These are phyloP conservation scores for Seminavis robusta DNA, from an alignment of 108 stramenopile species.

Conservation along the genomic window DNA sequence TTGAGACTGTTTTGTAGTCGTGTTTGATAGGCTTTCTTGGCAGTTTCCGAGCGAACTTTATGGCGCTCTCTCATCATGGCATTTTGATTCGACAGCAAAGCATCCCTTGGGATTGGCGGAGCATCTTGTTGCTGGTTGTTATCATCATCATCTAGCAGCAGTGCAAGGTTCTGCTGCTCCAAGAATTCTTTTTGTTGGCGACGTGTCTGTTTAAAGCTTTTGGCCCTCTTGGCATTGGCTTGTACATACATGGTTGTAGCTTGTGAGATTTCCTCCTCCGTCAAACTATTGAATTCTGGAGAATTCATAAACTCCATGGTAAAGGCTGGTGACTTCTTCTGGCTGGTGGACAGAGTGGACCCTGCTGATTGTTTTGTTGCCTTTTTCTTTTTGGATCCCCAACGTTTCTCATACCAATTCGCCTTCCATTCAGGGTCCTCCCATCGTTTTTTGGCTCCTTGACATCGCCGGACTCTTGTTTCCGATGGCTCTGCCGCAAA, in stretches of 20 bases:
- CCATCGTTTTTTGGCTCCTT: constrained; percentile 47
- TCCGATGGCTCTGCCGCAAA: constrained; percentile 50
- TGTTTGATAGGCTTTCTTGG: constrained; percentile 55
- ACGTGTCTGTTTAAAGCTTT: constrained; percentile 10
- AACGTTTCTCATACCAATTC: constrained; percentile 68
- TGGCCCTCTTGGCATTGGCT: constrained; percentile 31
- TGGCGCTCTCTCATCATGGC: constrained; percentile 27
- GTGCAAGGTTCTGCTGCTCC: neutral
- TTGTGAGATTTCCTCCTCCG: constrained; percentile 62
- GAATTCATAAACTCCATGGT: no score
- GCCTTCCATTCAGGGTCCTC: constrained; percentile 59
- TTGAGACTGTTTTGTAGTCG: constrained; percentile 34
- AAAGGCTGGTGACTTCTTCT: neutral
- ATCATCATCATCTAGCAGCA: constrained; percentile 5
- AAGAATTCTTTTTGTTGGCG: constrained; percentile 8
- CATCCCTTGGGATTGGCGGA: no score
- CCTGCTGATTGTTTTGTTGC: constrained; percentile 22
- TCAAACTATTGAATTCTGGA: constrained; percentile 42
- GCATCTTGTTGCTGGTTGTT: no score
- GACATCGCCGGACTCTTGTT: constrained; percentile 44
- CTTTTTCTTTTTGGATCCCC: constrained; percentile 38
- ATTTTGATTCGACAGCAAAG: no score
- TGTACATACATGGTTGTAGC: constrained; percentile 50
- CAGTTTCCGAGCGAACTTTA: constrained; percentile 42
- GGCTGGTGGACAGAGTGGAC: constrained; percentile 3